Conservation (phyloP, 345 rosid genomes). For the Eutrema heterophyllum region DNA sequence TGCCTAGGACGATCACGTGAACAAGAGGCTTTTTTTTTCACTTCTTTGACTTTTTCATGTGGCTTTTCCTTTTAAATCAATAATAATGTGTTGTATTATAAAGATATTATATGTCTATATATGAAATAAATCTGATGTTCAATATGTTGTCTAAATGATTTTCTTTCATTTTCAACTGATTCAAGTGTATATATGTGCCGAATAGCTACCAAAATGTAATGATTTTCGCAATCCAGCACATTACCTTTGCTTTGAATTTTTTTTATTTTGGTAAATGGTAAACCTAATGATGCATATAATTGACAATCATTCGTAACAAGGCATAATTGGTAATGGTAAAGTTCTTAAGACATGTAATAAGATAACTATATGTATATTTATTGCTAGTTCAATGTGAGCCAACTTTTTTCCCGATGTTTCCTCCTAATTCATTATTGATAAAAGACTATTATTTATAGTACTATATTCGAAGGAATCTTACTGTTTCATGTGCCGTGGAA, state of each 20-base stretch:
- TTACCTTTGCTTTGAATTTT: not conserved
- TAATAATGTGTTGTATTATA: not conserved
- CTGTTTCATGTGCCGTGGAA: constrained; percentile 33
- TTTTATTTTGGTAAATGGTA: constrained; percentile 9
- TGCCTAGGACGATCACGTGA: constrained; percentile 5
- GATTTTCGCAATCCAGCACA: not conserved
- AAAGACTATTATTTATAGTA: not conserved
- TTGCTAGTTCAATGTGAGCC: not conserved
- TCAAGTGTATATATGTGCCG: not conserved
- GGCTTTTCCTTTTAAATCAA: not conserved
- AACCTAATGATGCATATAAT: constrained; percentile 2
- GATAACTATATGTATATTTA: not conserved
- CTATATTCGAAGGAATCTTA: constrained; percentile 19
- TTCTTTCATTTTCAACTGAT: not conserved
- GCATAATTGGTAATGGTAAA: not conserved
- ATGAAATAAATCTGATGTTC: not conserved
- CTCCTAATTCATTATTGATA: not conserved
- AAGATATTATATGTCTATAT: not conserved
- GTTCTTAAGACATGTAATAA: not conserved
- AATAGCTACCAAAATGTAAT: not conserved
- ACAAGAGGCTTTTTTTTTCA: constrained; percentile 5
- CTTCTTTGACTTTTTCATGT: constrained; percentile 19
- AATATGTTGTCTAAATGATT: not conserved
- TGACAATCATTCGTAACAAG: not conserved
- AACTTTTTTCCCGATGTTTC: not conserved